Conservation (phyloP, 2,329 filamentous ascomycete species). For the Microcera coccophila region DNA sequence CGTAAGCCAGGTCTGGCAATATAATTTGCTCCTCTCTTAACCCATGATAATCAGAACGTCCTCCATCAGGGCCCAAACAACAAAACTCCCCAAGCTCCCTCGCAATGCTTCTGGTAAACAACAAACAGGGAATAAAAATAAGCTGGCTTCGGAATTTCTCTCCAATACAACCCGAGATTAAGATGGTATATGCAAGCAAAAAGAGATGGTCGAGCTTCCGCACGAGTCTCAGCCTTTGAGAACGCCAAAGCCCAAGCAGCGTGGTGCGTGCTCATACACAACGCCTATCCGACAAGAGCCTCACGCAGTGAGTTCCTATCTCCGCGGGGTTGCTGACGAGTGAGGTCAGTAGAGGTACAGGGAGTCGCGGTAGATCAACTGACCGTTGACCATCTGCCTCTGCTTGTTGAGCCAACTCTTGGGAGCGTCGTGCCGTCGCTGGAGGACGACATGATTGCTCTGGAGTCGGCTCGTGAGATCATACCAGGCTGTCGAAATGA, state of each 20-base stretch:
- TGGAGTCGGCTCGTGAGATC: conserved; percentile 74
- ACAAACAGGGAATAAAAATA: conserved; percentile 8
- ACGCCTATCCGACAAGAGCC: conserved; percentile 10
- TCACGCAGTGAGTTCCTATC: conserved; percentile 40
- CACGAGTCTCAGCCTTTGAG: too few relatives aligned
- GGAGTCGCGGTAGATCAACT: conserved; percentile 41
- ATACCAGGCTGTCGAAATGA: conserved; percentile 84
- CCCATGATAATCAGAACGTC: too few relatives aligned
- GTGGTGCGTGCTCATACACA: not conserved
- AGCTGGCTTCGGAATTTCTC: conserved; percentile 5
- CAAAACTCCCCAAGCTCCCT: conserved; percentile 27
- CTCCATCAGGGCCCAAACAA: conserved; percentile 15
- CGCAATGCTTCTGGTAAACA: conserved; percentile 22
- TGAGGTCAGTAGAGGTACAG: conserved; percentile 42
- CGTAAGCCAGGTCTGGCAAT: too few relatives aligned
- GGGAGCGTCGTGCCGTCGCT: conserved; percentile 68
- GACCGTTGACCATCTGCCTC: conserved; percentile 65
- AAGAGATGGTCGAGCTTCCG: not conserved
- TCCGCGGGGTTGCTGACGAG: conserved; percentile 44
- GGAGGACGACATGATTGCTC: conserved; percentile 76
- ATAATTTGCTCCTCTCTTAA: too few relatives aligned
- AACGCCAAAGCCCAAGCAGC: not conserved
- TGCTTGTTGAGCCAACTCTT: conserved; percentile 85
- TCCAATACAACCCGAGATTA: not conserved
- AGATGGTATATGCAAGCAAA: not conserved